A percentile compares a stretch with the other conserved stretches of the same genome.
These are phyloP conservation scores for Perilla frutescens DNA, from an alignment of 257 asterid species.

Conservation along the genomic window DNA sequence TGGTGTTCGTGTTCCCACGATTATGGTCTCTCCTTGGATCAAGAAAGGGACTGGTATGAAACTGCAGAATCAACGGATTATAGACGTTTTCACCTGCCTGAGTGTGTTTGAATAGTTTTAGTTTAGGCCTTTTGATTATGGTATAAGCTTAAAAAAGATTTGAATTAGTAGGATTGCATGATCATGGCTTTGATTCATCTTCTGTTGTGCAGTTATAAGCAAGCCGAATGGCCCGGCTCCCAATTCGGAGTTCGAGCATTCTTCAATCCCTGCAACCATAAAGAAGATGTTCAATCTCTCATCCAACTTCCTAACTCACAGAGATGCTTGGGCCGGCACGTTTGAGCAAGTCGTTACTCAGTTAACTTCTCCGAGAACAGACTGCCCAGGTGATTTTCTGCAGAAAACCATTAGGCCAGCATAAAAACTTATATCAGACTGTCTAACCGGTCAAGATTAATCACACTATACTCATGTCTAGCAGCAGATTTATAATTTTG, in stretches of 20 bases:
- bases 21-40: conserved; percentile 95
- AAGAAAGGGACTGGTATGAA: conserved; percentile 75
- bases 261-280: conserved; percentile 81
- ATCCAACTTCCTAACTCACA: conserved; percentile 74
- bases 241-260: conserved; percentile 75
- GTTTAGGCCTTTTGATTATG: not conserved
- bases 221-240: conserved; percentile 67
- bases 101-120: too few relatives aligned
- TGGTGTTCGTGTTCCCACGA: conserved; percentile 93
- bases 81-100: too few relatives aligned
- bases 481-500: too few relatives aligned
- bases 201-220: conserved; percentile 58
- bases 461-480: too few relatives aligned
- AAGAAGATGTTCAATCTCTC: conserved; percentile 76
- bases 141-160: too few relatives aligned
- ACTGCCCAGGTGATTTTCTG: conserved; percentile 65
- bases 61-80: too few relatives aligned
- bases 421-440: not conserved
- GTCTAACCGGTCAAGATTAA: too few relatives aligned
- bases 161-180: not conserved
- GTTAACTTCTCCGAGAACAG: conserved; percentile 72
- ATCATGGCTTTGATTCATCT: not conserved
- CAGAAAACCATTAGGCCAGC: not conserved
- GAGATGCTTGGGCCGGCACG: conserved; percentile 94
- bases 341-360: conserved; percentile 71